Evolutionary conservation across 2,329 filamentous ascomycete species (phyloP), one percentile per base, ranked within the genome.

Genomic region (Lasiodiplodia sp.): DNA sequence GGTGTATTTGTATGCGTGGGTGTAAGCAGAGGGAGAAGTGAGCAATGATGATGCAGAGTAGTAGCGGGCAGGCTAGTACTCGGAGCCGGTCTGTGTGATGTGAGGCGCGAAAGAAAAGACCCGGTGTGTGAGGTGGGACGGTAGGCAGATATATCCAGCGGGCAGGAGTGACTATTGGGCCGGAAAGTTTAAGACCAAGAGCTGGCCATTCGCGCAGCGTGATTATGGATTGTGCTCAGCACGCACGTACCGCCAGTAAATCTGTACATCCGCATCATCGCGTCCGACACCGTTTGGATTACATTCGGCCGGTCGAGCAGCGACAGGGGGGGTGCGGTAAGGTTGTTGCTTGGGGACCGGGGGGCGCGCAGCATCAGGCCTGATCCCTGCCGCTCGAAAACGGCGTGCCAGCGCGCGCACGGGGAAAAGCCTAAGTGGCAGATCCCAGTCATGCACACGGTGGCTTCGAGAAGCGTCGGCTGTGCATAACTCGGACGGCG

Each of bases 61-160:
- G 47, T 31, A 40, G 65, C 37, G 47, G 38, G n/a, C 25, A 47
- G 82, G 1, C 81, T 83, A 68, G 83, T 80, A 0, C 79, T 52
- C 18, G 51, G 51, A 49, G 34, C 23, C 40, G 49, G 49, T 47
- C 40, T 34, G 58, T 63, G 58, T 63, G 58, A 38, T 64, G 60
- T 64, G 67, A 51, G 18, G 23, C 14, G 57, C 52, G 51, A 51
- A 14, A 28, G 14, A 62, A 55, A 16, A 53, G 31, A 38, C 47
- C 60, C 60, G 52, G 60, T 28, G 60, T 64, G 60, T 47, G 66
- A 67, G 66, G 56, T 56, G 58, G 58, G 58, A 57, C 58, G 40
- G 49, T 40, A 65, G 67, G 58, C 57, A 55, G 60, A 68, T 64
- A 68, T 68, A 68, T 64, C n/a, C 60, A 55, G 16, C 52, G 28